These are phyloP conservation scores for Botryotinia convoluta DNA, from an alignment of 2,329 filamentous ascomycete species.

Conservation along the genomic window DNA sequence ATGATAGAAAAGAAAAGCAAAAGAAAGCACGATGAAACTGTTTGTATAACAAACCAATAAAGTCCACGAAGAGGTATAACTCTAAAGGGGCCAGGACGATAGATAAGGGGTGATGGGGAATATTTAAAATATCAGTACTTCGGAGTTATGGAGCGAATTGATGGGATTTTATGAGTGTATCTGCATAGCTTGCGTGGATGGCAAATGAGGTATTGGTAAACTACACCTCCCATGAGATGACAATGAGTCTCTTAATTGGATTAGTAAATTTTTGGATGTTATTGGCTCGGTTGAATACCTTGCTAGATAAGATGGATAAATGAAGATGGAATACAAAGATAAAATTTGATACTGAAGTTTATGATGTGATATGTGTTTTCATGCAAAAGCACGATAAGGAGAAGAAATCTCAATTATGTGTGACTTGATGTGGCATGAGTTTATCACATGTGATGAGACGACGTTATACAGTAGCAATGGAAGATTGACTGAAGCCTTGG, in stretches of 20 bases:
- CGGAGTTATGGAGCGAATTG: neutral
- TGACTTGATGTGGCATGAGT: neutral
- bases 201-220: neutral
- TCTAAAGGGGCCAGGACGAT: neutral
- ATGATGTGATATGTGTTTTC: neutral
- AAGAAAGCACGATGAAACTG: too few relatives aligned
- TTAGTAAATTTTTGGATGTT: neutral
- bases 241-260: neutral
- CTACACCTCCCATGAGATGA: neutral
- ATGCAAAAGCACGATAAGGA: neutral
- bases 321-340: neutral
- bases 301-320: neutral
- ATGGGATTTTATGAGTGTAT: neutral
- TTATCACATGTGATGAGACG: neutral
- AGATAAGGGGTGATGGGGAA: neutral
- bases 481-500: neutral
- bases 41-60: neutral
- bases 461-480: neutral
- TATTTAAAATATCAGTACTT: neutral
- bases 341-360: neutral
- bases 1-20: neutral
- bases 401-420: neutral
- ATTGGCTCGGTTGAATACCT: neutral
- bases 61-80: neutral
- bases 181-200: constrained; percentile 9